A percentile compares a stretch with the other conserved stretches of the same genome.
Conservation (phyloP, 805 yeast species). For the Torulaspora gathmanii region DNA sequence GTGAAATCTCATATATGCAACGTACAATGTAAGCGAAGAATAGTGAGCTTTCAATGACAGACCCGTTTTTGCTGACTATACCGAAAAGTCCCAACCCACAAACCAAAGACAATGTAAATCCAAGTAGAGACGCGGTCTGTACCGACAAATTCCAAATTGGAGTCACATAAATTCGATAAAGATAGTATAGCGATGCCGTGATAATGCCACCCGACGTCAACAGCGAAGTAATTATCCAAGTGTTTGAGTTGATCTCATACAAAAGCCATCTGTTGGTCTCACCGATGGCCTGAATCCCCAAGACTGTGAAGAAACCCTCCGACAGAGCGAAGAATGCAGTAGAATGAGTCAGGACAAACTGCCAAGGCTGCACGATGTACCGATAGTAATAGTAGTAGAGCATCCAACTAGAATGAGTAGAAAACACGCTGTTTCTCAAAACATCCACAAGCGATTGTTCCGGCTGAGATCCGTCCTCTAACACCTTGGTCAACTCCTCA, state of each 20-base stretch:
- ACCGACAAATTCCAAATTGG: conserved; percentile 68
- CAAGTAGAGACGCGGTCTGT: conserved; percentile 75
- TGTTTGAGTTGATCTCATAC: conserved; percentile 51
- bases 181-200: conserved; percentile 69
- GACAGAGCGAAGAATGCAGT: conserved; percentile 85
- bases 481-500: conserved; percentile 24
- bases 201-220: conserved; percentile 69
- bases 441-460: conserved; percentile 21
- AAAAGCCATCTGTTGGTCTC: conserved; percentile 69
- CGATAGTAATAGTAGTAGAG: conserved; percentile 34
- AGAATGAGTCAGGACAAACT: conserved; percentile 61
- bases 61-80: conserved; percentile 74
- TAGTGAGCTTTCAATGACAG: conserved; percentile 84
- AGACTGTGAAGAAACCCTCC: conserved; percentile 89
- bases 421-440: conserved; percentile 18
- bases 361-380: conserved; percentile 61
- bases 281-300: conserved; percentile 90
- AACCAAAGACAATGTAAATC: conserved; percentile 76
- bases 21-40: conserved; percentile 88
- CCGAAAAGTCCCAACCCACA: conserved; percentile 75
- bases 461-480: conserved; percentile 24
- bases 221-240: conserved; percentile 73
- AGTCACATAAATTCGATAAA: conserved; percentile 76
- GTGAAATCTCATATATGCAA: conserved; percentile 88
- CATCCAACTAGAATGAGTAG: conserved; percentile 24